Conservation (phyloP, 2,329 filamentous ascomycete genomes). For the Aspergillus fumigatiaffinis region DNA sequence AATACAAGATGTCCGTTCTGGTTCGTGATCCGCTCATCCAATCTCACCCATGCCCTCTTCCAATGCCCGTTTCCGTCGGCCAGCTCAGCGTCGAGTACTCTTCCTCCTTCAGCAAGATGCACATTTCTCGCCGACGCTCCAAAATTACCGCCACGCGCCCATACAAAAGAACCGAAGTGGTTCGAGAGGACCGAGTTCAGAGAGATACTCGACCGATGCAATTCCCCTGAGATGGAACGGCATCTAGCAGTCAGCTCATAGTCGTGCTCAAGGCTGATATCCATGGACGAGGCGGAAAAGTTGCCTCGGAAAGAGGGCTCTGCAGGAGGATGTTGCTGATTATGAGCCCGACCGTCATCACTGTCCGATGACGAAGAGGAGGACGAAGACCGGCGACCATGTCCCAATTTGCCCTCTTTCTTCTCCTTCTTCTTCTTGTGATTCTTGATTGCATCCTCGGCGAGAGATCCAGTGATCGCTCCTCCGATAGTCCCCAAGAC, state of each 20-base stretch:
- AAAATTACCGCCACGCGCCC: constrained; percentile 37
- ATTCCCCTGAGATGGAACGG: constrained; percentile 26
- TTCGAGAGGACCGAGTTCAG: constrained; percentile 39
- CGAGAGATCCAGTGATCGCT: constrained; percentile 42
- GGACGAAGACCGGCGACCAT: constrained; percentile 2
- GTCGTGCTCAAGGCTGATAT: constrained; percentile 32
- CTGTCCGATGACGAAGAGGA: background rate
- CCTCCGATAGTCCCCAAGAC: constrained; percentile 45
- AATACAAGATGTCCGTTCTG: constrained; percentile 33
- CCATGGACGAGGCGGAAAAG: constrained; percentile 31
- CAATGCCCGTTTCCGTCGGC: constrained; percentile 32
- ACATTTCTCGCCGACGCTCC: constrained; percentile 28
- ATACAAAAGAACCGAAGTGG: constrained; percentile 32
- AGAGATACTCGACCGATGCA: constrained; percentile 29
- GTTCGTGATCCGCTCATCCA: constrained; percentile 40
- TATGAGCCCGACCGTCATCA: background rate
- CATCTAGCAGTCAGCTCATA: constrained; percentile 38
- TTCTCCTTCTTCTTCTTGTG: constrained; percentile 26
- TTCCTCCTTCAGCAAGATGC: constrained; percentile 27
- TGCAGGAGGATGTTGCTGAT: background rate
- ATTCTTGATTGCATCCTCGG: constrained; percentile 44
- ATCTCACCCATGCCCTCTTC: constrained; percentile 25
- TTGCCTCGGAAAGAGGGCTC: constrained; percentile 25
- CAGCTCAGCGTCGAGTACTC: constrained; percentile 33
- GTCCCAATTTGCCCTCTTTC: constrained; percentile 5